Conservation (phyloP, 208 protist species). For the Wallacemonas collosoma region DNA sequence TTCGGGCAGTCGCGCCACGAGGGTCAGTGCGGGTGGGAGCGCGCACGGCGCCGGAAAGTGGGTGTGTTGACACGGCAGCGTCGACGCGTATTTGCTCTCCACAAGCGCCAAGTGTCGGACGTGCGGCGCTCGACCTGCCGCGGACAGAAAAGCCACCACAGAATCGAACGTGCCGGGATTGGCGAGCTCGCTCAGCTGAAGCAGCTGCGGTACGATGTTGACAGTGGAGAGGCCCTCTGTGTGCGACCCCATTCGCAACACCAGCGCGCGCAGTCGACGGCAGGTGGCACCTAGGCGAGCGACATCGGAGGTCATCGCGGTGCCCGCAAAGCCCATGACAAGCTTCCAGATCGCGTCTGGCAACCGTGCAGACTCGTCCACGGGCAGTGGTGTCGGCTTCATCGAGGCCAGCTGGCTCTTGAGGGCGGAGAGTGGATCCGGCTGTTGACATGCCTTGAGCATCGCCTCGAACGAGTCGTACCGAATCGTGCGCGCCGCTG, state of each 20-base stretch:
- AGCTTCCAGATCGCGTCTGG: conserved; percentile 30
- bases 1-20: conserved; percentile 44
- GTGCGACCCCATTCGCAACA: conserved; percentile 16
- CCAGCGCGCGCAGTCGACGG: conserved; percentile 44
- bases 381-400: conserved; percentile 35
- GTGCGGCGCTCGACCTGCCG: conserved; percentile 43
- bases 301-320: conserved; percentile 22
- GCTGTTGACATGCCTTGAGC: conserved; percentile 22
- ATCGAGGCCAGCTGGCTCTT: conserved; percentile 40
- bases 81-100: conserved; percentile 33
- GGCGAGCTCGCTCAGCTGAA: conserved; percentile 26
- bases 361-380: conserved; percentile 47
- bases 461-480: conserved; percentile 45
- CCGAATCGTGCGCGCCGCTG: conserved; percentile 23
- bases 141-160: conserved; percentile 35
- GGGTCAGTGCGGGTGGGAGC: conserved; percentile 33
- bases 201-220: conserved; percentile 50
- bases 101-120: conserved; percentile 40
- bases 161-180: conserved; percentile 24
- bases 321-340: conserved; percentile 49
- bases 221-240: conserved; percentile 23
- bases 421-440: conserved; percentile 35
- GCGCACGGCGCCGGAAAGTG: conserved; percentile 18
- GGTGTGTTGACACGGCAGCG: conserved; percentile 14
- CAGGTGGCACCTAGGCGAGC: conserved; percentile 47